Conservation (phyloP, 2,329 filamentous ascomycete species). For the Pyricularia grisea region DNA sequence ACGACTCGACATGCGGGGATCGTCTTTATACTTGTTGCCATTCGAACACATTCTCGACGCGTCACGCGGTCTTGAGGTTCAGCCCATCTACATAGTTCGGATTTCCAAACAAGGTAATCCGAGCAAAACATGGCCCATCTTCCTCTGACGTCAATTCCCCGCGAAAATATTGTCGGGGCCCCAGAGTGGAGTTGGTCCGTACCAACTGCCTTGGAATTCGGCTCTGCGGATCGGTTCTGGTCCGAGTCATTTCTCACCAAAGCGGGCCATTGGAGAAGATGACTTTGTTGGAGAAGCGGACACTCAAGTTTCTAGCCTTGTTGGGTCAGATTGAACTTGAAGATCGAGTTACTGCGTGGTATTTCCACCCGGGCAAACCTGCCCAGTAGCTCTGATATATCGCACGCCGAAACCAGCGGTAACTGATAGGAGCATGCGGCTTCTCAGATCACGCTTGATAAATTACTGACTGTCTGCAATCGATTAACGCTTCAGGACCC, state of each 20-base stretch:
- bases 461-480: too few relatives aligned
- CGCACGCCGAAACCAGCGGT: too few relatives aligned
- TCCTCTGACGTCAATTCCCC: not conserved
- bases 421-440: too few relatives aligned
- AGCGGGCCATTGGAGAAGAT: not conserved
- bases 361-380: not conserved
- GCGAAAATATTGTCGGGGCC: not conserved
- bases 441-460: too few relatives aligned
- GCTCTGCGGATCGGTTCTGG: not conserved
- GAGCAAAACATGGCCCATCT: not conserved
- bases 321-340: not conserved
- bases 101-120: not conserved
- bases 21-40: not conserved
- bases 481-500: too few relatives aligned
- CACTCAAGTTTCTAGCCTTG: not conserved
- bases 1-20: not conserved
- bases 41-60: not conserved
- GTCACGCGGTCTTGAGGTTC: not conserved
- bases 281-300: not conserved
- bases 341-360: not conserved
- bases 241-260: not conserved
- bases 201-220: not conserved
- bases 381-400: too few relatives aligned
- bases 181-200: not conserved
- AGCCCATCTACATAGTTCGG: not conserved